Evolutionary conservation across 2,329 filamentous ascomycete species (phyloP).

Genomic region (Phialophora macrospora): DNA sequence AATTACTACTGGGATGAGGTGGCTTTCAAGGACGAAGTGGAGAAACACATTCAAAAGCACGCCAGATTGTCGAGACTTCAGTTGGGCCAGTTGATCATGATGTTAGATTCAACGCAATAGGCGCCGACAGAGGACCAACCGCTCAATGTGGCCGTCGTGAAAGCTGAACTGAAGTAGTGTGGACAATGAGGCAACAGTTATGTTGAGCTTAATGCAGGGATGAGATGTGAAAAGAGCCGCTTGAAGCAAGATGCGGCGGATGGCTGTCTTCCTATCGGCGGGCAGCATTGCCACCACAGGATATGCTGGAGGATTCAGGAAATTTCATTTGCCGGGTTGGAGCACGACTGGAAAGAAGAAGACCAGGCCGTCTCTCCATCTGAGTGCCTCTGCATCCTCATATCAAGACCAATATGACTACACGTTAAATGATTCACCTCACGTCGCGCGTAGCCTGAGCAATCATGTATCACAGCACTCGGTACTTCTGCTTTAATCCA

Average conservation of each 20-base stretch:
- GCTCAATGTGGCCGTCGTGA: background rate
- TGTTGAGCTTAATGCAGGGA: background rate
- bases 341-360: background rate
- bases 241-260: background rate
- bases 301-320: background rate
- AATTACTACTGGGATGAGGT: constrained; percentile 38
- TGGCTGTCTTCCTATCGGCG: background rate
- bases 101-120: background rate
- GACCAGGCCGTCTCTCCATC: too few relatives aligned
- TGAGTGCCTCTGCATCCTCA: too few relatives aligned
- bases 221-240: too few relatives aligned
- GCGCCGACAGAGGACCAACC: background rate
- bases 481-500: too few relatives aligned
- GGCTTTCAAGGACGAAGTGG: constrained; percentile 35
- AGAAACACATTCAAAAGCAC: constrained; percentile 33
- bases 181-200: background rate
- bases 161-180: background rate
- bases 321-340: background rate
- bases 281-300: background rate
- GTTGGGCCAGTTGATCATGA: constrained; percentile 10
- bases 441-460: too few relatives aligned
- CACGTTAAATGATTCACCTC: too few relatives aligned
- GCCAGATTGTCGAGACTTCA: constrained; percentile 27
- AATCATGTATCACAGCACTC: too few relatives aligned
- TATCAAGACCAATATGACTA: too few relatives aligned